Percentiles rank a stretch among this genome's conserved stretches.
These are phyloP conservation scores for Rhizomucor miehei DNA, from an alignment of 371 early-diverging fungal genomes.

Conservation along the genomic window DNA sequence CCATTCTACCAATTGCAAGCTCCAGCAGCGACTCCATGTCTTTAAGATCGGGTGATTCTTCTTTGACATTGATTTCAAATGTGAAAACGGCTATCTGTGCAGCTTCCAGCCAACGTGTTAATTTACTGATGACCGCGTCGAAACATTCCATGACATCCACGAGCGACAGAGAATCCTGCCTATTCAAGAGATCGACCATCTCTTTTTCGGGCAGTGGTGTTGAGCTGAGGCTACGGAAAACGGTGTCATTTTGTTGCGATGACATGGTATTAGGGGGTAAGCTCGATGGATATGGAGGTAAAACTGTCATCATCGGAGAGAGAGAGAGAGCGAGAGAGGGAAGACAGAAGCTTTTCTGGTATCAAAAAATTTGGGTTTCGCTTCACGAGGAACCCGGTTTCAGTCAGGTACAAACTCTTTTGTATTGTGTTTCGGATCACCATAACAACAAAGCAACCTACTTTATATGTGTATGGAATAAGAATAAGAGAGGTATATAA, in stretches of 20 bases:
- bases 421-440: no score
- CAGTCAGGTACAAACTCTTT: no score
- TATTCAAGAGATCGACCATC: conserved; percentile 22
- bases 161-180: conserved; percentile 38
- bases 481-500: no score
- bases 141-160: conserved; percentile 34
- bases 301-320: conserved; percentile 8
- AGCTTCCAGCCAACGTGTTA: conserved; percentile 49
- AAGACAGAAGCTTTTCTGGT: no score
- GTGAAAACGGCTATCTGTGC: conserved; percentile 56
- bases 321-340: no score
- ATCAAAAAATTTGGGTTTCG: no score
- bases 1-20: conserved; percentile 40
- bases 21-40: conserved; percentile 43
- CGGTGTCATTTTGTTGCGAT: conserved; percentile 13
- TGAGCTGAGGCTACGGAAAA: conserved; percentile 10
- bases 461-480: no score
- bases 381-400: no score
- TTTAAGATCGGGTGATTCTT: conserved; percentile 21
- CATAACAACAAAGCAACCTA: no score
- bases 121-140: conserved; percentile 23
- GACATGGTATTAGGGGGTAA: conserved; percentile 12
- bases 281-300: background rate
- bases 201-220: conserved; percentile 31
- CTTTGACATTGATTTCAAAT: conserved; percentile 43